phyloP scores from a whole-genome alignment of 1,284 basidiomycete species.

The Ceratobasidium sp. region DNA sequence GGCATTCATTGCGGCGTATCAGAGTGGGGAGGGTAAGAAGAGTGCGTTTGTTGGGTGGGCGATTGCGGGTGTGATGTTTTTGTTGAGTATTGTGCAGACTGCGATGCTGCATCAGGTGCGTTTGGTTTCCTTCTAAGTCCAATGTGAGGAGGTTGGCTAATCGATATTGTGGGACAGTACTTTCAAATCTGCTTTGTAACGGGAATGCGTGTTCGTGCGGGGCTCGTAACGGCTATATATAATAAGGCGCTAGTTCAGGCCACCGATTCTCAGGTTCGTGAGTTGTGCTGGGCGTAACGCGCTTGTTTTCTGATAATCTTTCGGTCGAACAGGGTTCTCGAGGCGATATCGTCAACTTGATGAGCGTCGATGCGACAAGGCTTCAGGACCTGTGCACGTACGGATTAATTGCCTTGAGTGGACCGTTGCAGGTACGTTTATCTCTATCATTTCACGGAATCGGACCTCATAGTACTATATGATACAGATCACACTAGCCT shows the following conservation, averaged over 20 bases:
- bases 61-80: conserved; percentile 84
- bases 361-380: conserved; percentile 88
- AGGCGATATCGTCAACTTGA: conserved; percentile 94
- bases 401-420: conserved; percentile 76
- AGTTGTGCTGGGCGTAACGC: too few species aligned
- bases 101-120: conserved; percentile 87
- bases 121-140: background rate
- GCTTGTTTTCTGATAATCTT: too few species aligned
- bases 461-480: too few species aligned
- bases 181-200: conserved; percentile 86
- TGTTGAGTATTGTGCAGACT: conserved; percentile 81
- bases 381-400: conserved; percentile 91
- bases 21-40: conserved; percentile 56
- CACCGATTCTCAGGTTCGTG: conserved; percentile 70
- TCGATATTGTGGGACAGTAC: conserved; percentile 64
- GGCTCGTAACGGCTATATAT: conserved; percentile 88
- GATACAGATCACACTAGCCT: conserved; percentile 82
- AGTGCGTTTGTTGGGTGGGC: conserved; percentile 73
- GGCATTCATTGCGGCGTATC: conserved; percentile 84
- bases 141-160: too few species aligned
- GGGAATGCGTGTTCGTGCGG: conserved; percentile 92
- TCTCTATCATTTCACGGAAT: too few species aligned
- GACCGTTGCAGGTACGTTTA: conserved; percentile 70
- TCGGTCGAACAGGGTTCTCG: conserved; percentile 67
- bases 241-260: conserved; percentile 87